These are phyloP conservation scores for Pneumocystis jirovecii DNA, from an alignment of 1,139 yeast genomes.

Conservation along the genomic window DNA sequence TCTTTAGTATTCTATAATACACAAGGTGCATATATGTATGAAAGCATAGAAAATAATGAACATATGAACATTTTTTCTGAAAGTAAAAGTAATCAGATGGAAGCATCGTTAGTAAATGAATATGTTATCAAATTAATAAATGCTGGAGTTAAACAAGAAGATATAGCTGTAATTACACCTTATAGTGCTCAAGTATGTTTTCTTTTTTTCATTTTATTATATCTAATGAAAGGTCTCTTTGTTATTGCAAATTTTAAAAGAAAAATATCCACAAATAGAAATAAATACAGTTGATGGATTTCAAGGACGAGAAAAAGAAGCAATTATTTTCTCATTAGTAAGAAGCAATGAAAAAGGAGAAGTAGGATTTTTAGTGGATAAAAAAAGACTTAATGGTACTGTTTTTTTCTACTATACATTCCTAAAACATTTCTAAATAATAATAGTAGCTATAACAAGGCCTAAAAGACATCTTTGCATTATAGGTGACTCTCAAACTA, in stretches of 20 bases:
- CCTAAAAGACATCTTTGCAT: constrained; percentile 76
- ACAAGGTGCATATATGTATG: constrained; percentile 74
- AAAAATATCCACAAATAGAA: constrained; percentile 48
- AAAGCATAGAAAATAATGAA: constrained; percentile 30
- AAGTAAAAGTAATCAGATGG: constrained; percentile 56
- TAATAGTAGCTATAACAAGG: constrained; percentile 69
- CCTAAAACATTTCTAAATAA: background rate
- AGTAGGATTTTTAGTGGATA: constrained; percentile 64
- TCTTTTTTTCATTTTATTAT: background rate
- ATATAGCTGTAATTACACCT: constrained; percentile 76
- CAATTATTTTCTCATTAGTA: constrained; percentile 64
- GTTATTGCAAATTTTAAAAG: constrained; percentile 19
- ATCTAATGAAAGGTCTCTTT: background rate
- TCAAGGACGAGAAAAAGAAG: constrained; percentile 85
- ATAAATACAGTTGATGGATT: constrained; percentile 83
- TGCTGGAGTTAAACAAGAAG: constrained; percentile 28
- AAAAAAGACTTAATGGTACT: constrained; percentile 54
- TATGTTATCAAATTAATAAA: constrained; percentile 47
- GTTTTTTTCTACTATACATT: constrained; percentile 26
- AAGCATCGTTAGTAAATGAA: constrained; percentile 42
- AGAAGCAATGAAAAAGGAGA: constrained; percentile 55
- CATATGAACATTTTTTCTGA: constrained; percentile 18
- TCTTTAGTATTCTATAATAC: constrained; percentile 77
- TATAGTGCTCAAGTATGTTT: constrained; percentile 64
- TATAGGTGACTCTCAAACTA: constrained; percentile 74